Evolutionary conservation across 495 filamentous ascomycete genomes (phyloP), one percentile per base, ranked within the genome.

Genomic region (Aspergillus leporis): DNA sequence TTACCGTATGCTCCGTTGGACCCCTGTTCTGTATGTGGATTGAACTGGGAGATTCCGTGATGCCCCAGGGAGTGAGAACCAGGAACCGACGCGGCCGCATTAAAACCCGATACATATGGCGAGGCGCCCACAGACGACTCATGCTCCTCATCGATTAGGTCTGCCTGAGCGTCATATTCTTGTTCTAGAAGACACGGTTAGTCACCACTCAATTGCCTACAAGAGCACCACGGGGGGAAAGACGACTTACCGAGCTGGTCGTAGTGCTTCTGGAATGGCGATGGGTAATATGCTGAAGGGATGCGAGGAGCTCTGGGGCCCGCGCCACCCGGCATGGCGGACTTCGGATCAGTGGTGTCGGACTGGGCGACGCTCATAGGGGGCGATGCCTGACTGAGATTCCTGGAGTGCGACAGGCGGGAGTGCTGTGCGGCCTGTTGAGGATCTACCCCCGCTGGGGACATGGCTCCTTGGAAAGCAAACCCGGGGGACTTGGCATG

Each of bases 151-250:
- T 98, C 93, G 70, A 94, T 85, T 83, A 96, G 90, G 63, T 97
- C 92, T 68, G 90, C 87, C 80, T 94, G 90, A 55, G 94, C 92
- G 75, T 98, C 94, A 80, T 98, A 98, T 81, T 98, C 94, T 83
- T 96, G 93, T 81, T 98, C 94, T 98, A 8, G 28, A 14, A 14
- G 16, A 14, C 18, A 16, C 38, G 36, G 34, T 53, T 32, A 53
- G 51, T 54, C 31, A 16, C 38, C 31, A 16, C 38, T n/a, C 32
- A 14, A 6, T 6, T 41, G 14, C 16, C 5, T 54, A 31, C 13
- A 38, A 34, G 22, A 43, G 28, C 25, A 56, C 7, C 12, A 21
- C 31, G 62, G 70, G 81, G 78, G 76, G 70, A 84, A 18, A 86
- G 88, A 69, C 78, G 86, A 81, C 93, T 90, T 93, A 90, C 94